phyloP scores from a whole-genome alignment of 2,329 filamentous ascomycete species.

The Xylariaceae sp. region DNA sequence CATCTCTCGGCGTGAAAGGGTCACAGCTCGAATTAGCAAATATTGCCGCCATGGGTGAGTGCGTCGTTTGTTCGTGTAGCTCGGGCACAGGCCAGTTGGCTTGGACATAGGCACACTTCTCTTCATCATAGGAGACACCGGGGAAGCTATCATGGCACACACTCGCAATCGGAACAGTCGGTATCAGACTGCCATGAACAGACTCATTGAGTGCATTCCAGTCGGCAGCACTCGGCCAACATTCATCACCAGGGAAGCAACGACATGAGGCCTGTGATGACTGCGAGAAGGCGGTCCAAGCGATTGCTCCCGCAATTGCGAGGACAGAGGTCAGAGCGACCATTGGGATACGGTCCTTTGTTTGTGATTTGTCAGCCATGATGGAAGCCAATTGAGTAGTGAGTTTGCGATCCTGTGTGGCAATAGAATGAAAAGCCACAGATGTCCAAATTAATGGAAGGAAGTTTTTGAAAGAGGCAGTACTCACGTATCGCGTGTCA shows the following conservation, averaged over 20 bases:
- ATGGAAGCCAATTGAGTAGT: not conserved
- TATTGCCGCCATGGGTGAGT: slow-evolving; percentile 18
- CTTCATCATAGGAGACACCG: slow-evolving; percentile 11
- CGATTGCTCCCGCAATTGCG: slow-evolving; percentile 26
- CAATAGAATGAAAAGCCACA: not conserved
- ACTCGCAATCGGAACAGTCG: slow-evolving; percentile 40
- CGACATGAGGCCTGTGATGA: slow-evolving; percentile 6
- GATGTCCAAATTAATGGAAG: not conserved
- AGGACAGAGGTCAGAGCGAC: not conserved
- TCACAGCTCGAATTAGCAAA: slow-evolving; percentile 29
- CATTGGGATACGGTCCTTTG: not conserved
- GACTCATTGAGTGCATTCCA: slow-evolving; percentile 44
- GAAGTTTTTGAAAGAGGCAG: no score
- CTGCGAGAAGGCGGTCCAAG: slow-evolving; percentile 1
- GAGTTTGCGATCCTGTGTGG: not conserved
- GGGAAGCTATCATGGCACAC: slow-evolving; percentile 37
- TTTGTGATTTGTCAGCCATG: not conserved
- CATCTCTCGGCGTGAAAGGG: slow-evolving; percentile 31
- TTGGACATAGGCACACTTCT: slow-evolving; percentile 12
- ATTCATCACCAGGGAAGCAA: slow-evolving; percentile 40
- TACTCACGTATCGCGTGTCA: no score
- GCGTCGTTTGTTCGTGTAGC: slow-evolving; percentile 12
- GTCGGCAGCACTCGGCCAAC: slow-evolving; percentile 39
- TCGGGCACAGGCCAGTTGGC: slow-evolving; percentile 11
- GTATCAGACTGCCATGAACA: slow-evolving; percentile 41